Percentiles rank a stretch among this genome's conserved stretches.
Conservation (phyloP, 345 rosid species). For the Eucalyptus guilfoylei region DNA sequence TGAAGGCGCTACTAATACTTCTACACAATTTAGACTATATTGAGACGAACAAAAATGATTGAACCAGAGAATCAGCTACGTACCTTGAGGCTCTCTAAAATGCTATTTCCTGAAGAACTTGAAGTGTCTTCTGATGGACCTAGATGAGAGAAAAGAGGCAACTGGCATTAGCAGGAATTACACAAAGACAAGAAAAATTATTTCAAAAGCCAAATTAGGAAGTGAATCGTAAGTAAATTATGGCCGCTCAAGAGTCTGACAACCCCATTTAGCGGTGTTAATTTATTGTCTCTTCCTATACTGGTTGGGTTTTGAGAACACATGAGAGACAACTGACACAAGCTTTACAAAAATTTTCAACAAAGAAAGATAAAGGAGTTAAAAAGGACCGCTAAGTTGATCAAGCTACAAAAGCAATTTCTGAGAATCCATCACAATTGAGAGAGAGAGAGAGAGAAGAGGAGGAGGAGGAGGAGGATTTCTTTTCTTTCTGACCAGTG, state of each 20-base stretch:
- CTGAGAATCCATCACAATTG: not conserved
- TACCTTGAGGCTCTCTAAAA: constrained; percentile 17
- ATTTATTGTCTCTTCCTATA: not conserved
- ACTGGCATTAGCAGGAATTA: not conserved
- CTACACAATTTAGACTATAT: not conserved
- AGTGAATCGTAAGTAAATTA: not conserved
- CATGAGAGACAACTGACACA: not conserved
- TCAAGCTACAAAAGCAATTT: not conserved
- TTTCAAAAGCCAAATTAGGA: not conserved
- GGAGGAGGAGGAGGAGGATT: not conserved
- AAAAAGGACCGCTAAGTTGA: not conserved
- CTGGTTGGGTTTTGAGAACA: not conserved
- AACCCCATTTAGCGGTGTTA: not conserved
- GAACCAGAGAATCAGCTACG: not conserved
- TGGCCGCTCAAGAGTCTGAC: not conserved
- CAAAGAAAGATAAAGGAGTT: not conserved
- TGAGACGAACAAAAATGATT: not conserved
- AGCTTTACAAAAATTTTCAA: not conserved
- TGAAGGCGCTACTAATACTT: not conserved
- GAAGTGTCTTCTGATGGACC: constrained; percentile 88
- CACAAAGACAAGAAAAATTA: not conserved
- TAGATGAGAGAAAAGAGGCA: not conserved
- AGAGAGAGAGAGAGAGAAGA: not conserved
- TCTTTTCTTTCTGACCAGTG: not conserved
- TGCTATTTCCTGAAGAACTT: constrained; percentile 81